These are phyloP conservation scores for Canavalia ensiformis DNA, from an alignment of 306 rosid genomes.

Conservation along the genomic window DNA sequence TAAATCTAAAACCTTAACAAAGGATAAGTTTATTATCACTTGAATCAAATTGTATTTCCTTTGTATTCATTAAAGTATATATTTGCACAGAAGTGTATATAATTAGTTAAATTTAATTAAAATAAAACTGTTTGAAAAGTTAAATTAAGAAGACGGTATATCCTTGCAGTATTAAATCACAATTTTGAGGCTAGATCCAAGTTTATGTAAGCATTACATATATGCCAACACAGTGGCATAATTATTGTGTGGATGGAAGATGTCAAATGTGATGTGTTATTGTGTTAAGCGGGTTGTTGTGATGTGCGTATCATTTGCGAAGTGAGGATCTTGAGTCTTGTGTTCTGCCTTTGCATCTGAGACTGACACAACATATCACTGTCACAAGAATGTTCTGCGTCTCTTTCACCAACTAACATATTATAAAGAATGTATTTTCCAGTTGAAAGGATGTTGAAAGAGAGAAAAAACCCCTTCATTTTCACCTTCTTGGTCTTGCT, in stretches of 20 bases:
- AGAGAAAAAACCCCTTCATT: slow-evolving; percentile 61
- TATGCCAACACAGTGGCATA: not conserved
- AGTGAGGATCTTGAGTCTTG: slow-evolving; percentile 22
- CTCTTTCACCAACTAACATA: no score
- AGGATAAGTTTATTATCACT: not conserved
- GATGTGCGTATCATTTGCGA: not conserved
- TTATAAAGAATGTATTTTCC: slow-evolving; percentile 58
- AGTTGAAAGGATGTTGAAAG: slow-evolving; percentile 50
- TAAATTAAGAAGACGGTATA: not conserved
- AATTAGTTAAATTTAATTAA: not conserved
- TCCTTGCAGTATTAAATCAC: no score
- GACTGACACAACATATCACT: not conserved
- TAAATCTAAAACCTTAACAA: not conserved
- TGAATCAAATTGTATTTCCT: not conserved
- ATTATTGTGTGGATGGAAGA: slow-evolving; percentile 3
- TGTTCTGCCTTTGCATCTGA: slow-evolving; percentile 3
- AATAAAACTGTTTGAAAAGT: not conserved
- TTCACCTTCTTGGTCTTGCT: slow-evolving; percentile 59
- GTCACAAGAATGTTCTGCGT: no score
- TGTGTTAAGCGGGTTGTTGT: not conserved
- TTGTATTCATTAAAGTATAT: no score
- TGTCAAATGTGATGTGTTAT: slow-evolving; percentile 35
- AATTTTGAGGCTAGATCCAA: not conserved
- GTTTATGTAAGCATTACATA: not conserved
- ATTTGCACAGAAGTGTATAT: not conserved